phyloP scores from a whole-genome alignment of 164 flowering plant genomes.

The Vitis riparia region DNA sequence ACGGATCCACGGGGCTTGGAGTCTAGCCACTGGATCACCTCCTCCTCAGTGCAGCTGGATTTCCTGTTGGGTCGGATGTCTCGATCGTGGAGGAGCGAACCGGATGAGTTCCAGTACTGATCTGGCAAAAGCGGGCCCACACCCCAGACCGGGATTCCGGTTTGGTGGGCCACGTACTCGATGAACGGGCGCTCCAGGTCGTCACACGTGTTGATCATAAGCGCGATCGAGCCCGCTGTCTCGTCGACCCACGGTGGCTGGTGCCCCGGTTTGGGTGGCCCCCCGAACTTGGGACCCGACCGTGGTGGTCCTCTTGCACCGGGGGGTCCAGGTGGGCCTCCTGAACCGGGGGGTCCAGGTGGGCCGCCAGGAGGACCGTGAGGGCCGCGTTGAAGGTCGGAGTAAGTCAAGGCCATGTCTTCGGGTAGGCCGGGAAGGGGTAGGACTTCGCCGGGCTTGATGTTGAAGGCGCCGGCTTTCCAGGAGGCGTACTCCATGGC shows the following conservation, averaged over 20 bases:
- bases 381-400: conserved; percentile 21
- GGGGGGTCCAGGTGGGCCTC: not conserved
- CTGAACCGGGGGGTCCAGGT: not conserved
- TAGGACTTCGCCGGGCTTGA: conserved; percentile 29
- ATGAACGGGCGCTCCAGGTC: conserved; percentile 56
- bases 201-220: conserved; percentile 62
- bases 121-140: conserved; percentile 70
- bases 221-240: conserved; percentile 33
- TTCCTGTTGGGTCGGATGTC: conserved; percentile 12
- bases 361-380: conserved; percentile 7
- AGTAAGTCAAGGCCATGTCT: conserved; percentile 22
- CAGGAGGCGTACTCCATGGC: conserved; percentile 32
- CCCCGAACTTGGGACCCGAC: conserved; percentile 1
- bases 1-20: conserved; percentile 32
- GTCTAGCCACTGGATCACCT: conserved; percentile 41
- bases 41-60: conserved; percentile 34
- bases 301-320: not conserved
- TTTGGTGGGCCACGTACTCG: conserved; percentile 34
- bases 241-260: conserved; percentile 51
- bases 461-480: conserved; percentile 9
- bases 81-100: conserved; percentile 15
- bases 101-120: conserved; percentile 45
- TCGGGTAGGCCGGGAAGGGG: conserved; percentile 33
- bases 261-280: conserved; percentile 18
- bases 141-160: conserved; percentile 49